Evolutionary conservation across 2,329 filamentous ascomycete genomes (phyloP), one percentile per base, ranked within the genome.

Genomic region (Colletotrichum eleusines): DNA sequence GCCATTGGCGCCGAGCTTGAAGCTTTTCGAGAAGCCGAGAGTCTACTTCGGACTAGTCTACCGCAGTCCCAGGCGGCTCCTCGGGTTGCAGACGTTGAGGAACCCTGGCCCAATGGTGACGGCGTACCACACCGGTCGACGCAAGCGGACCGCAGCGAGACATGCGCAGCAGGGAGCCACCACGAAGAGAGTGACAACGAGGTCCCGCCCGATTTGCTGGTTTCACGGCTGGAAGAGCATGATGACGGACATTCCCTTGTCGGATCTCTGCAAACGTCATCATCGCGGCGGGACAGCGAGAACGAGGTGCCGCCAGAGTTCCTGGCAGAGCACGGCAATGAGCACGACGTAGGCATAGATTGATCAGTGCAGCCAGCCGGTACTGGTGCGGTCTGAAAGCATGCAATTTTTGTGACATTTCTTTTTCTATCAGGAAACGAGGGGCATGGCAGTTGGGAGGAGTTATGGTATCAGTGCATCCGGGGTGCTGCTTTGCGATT

Each of bases 1-100:
- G 92, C 92, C 14, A 89, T 95, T 42, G 91, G 92, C 0, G 92
- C 93, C 0, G 93, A 94, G 77, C 77, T 92, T 1, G 90, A 91
- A 69, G 90, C 91, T 2, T 90, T 93, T 71, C 82, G 81, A 40
- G 87, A 91, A 75, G 90, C 90, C 1, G 85, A 86, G 74, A 79
- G 83, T 3, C 83, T 93, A 51, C 80, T 93, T n/a, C 77, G 75
- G 9, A 77, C 76, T 7, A 80, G 79, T 5, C 74, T 85, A 14
- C 51, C 64, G 7, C 65, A 59, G 46, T 26, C 23, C 53, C 38
- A 69, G n/a, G 42, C 44, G 38, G 33, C 59, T 23, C 44, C 16
- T 44, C 77, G 75, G 5, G 75, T 78, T 1, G 79, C 71, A 5
- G 72, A 74, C 11, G 61, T 69, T 1, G 72, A 69, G 12, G 65